A percentile compares a stretch with the other conserved stretches of the same genome.
phyloP scores from a whole-genome alignment of 441 rosid genomes.

The Adansonia grandidieri region DNA sequence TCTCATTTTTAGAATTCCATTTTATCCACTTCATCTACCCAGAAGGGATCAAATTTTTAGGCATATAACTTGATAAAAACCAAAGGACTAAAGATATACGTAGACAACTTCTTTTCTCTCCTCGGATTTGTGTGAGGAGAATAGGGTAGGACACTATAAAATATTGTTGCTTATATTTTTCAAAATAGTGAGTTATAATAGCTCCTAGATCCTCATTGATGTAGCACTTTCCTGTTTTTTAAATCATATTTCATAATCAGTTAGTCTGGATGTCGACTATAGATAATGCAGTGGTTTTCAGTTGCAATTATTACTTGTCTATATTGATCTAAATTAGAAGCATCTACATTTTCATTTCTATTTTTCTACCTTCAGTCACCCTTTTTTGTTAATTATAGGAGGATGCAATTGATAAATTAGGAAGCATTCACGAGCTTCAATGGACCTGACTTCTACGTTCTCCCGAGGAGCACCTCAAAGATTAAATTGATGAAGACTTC shows the following conservation, averaged over 20 bases:
- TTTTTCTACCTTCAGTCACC: neutral
- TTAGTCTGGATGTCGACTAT: neutral
- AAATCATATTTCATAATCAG: neutral
- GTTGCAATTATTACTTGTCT: neutral
- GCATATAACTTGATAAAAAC: neutral
- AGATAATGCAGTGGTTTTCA: neutral
- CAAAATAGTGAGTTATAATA: neutral
- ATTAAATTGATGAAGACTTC: conserved; percentile 62
- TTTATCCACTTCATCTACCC: neutral
- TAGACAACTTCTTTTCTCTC: neutral
- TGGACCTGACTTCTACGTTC: conserved; percentile 96
- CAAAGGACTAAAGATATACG: neutral
- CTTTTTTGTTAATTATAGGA: conserved; percentile 44
- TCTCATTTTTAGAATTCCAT: neutral
- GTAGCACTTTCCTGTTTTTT: neutral
- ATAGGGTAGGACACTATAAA: neutral
- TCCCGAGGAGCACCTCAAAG: conserved; percentile 75
- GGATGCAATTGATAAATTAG: conserved; percentile 87
- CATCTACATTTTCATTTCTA: too few relatives aligned
- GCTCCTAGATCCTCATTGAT: neutral
- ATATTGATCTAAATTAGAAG: neutral
- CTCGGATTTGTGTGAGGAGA: neutral
- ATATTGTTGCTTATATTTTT: neutral
- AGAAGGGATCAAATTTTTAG: neutral
- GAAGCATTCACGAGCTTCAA: conserved; percentile 89